Conservation (phyloP, 2,329 filamentous ascomycete genomes). For the Colletotrichum agaves region DNA sequence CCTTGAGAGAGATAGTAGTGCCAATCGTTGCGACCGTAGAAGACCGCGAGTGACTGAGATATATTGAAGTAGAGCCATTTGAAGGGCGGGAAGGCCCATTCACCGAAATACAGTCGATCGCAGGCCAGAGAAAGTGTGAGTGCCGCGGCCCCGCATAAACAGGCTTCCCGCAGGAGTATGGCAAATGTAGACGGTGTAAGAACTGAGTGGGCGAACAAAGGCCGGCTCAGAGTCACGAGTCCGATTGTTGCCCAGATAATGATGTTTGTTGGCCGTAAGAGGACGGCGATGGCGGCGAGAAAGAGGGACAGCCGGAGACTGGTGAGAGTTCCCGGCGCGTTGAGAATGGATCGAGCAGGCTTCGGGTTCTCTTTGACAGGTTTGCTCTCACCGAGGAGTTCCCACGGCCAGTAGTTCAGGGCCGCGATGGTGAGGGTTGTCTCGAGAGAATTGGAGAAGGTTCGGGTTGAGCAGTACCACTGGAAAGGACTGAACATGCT, state of each 20-base stretch:
- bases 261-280: conserved; percentile 89
- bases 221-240: conserved; percentile 55
- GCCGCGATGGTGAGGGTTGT: conserved; percentile 86
- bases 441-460: conserved; percentile 94
- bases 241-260: conserved; percentile 83
- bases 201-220: conserved; percentile 51
- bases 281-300: conserved; percentile 82
- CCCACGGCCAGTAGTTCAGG: conserved; percentile 89
- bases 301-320: conserved; percentile 69
- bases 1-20: conserved; percentile 96
- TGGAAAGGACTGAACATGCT: conserved; percentile 88
- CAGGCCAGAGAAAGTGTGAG: conserved; percentile 72
- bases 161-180: conserved; percentile 69
- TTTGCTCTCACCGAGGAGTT: conserved; percentile 62
- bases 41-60: conserved; percentile 85
- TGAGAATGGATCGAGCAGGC: conserved; percentile 43
- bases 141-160: conserved; percentile 71
- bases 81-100: conserved; percentile 89
- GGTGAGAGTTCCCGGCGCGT: conserved; percentile 45
- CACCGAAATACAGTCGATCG: conserved; percentile 83
- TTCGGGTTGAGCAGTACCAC: conserved; percentile 94
- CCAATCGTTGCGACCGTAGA: conserved; percentile 90
- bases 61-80: conserved; percentile 94
- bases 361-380: conserved; percentile 54
- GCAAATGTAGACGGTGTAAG: conserved; percentile 56